Percentiles rank a stretch among this genome's conserved stretches.
Conservation (phyloP, 305 asterid genomes). For the Petunia hybrid region DNA sequence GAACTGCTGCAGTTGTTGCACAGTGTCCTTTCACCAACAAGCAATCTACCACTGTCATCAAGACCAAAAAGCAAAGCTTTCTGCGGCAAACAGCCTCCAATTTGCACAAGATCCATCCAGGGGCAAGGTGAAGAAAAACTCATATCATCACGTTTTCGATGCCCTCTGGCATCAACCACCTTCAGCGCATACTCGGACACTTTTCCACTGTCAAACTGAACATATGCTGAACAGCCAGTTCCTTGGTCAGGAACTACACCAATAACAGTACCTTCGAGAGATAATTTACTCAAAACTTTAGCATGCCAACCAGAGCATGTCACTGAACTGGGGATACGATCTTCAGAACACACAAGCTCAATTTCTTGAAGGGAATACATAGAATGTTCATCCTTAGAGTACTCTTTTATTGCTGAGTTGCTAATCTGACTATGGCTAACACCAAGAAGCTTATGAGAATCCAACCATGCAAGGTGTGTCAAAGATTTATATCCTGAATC, state of each 20-base stretch:
- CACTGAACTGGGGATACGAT: conserved; percentile 66
- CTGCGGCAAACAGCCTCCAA: conserved; percentile 50
- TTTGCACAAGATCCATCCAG: conserved; percentile 67
- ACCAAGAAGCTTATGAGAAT: conserved; percentile 74
- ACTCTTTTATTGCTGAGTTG: conserved; percentile 38
- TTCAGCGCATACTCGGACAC: conserved; percentile 63
- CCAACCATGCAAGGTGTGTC: conserved; percentile 78
- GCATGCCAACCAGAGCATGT: conserved; percentile 90
- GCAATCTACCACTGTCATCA: conserved; percentile 77
- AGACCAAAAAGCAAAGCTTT: conserved; percentile 80
- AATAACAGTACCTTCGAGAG: conserved; percentile 67
- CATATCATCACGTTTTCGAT: conserved; percentile 71
- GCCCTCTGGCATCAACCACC: conserved; percentile 51
- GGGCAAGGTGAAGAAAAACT: conserved; percentile 76
- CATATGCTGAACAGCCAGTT: conserved; percentile 58
- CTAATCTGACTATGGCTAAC: conserved; percentile 45
- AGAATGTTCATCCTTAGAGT: conserved; percentile 45
- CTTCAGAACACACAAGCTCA: conserved; percentile 72
- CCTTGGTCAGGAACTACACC: conserved; percentile 60
- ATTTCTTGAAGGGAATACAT: conserved; percentile 73
- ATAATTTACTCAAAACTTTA: conserved; percentile 48
- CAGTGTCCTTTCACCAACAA: conserved; percentile 62
- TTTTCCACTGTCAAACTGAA: conserved; percentile 90
- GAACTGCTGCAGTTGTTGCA: conserved; percentile 89
- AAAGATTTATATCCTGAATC: conserved; percentile 50